Conservation (phyloP, 2,329 filamentous ascomycete species). For the Hypoxylon sp. region DNA sequence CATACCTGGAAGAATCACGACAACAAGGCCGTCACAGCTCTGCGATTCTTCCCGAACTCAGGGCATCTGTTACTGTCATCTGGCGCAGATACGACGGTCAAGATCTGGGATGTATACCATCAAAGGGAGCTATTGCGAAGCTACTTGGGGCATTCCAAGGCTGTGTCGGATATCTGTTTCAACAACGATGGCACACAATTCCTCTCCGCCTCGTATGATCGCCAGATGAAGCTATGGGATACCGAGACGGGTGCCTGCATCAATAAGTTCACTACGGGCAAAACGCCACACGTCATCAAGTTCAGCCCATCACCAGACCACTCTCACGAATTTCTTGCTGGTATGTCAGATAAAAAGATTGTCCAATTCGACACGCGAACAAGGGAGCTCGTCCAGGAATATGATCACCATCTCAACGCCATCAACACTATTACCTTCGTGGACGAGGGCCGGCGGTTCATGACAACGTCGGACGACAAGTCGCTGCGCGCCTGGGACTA, state of each 20-base stretch:
- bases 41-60: conserved; percentile 90
- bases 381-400: conserved; percentile 89
- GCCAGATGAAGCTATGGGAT: conserved; percentile 98
- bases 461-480: conserved; percentile 98
- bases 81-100: conserved; percentile 91
- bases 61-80: conserved; percentile 91
- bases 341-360: conserved; percentile 99
- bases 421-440: conserved; percentile 98
- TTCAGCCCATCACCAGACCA: conserved; percentile 88
- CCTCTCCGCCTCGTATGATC: conserved; percentile 91
- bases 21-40: conserved; percentile 85
- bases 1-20: conserved; percentile 89
- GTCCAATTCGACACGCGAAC: conserved; percentile 93
- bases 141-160: conserved; percentile 92
- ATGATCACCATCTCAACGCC: conserved; percentile 97
- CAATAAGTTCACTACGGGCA: conserved; percentile 90
- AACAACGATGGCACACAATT: conserved; percentile 86
- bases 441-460: conserved; percentile 93
- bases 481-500: conserved; percentile 98
- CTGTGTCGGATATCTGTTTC: conserved; percentile 91
- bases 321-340: conserved; percentile 91
- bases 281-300: conserved; percentile 93
- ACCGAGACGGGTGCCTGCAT: conserved; percentile 94
- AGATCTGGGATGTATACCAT: conserved; percentile 96
- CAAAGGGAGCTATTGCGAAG: conserved; percentile 88